Base-by-base conservation (phyloP, 2,329 filamentous ascomycete genomes). In the Apiospora sp. region DNA sequence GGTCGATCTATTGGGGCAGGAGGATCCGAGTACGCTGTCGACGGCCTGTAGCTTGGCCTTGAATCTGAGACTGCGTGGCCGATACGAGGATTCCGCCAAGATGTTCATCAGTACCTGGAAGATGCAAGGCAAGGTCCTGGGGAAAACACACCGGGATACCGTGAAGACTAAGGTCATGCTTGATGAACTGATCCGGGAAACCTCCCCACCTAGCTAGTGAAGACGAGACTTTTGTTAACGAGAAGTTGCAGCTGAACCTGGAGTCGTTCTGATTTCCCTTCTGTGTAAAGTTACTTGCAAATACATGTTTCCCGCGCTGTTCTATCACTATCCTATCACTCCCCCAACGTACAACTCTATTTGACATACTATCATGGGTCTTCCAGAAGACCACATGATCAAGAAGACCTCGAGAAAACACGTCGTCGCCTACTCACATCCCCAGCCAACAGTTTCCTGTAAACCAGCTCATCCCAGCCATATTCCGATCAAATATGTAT, bases 81-180 rank as follows among this genome's bases (percentile, higher is more conserved):
- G n/a, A 13, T 13, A 30, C 43, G 49, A 48, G 24, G 67, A 49
- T 22, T 44, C 67, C n/a, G 27, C 43, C 7, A 48, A 46, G 24
- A 13, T 43, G 67, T 48, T 69, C 41, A 48, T 49, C 43, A 16
- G 43, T 22, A 69, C 67, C 14, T 69, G 44, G 67, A n/a, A 27
- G 43, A 34, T 30, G 5, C 67, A 69, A 13, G 22, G 49, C 8
- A 19, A 49, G n/a, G 16, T 69, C 7, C n/a, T 69, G n/a, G 67
- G 67, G 14, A 27, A 46, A 30, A 69, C 67, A 16, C 43, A 69
- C 49, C 67, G 41, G 14, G n/a, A 49, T 69, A 69, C 67, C 24
- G 27, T 30, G 41, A 69, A 44, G 13, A 69, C 67, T 1, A 16
- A 34, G 41, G 67, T 34, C 3, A 69, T 69, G 67, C 44, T 69